These are phyloP conservation scores for Ailanthus altissimus DNA, from an alignment of 345 rosid species.

Conservation along the genomic window DNA sequence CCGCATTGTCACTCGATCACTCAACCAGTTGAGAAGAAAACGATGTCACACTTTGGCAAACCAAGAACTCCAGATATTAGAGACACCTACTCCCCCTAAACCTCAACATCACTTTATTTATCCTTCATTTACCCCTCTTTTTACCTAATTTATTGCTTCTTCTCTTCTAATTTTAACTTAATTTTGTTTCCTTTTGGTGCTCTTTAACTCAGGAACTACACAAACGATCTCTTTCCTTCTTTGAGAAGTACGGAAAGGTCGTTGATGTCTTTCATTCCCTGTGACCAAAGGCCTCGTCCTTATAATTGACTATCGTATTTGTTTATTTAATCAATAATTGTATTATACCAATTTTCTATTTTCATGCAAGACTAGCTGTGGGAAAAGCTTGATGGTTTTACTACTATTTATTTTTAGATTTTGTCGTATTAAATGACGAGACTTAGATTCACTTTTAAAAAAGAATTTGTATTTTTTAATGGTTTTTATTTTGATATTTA, in stretches of 20 bases:
- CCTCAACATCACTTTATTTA: conserved; percentile 56
- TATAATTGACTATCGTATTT: background rate
- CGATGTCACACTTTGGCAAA: conserved; percentile 57
- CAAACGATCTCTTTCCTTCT: conserved; percentile 72
- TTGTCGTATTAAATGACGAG: background rate
- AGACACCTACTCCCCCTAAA: conserved; percentile 61
- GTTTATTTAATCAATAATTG: background rate
- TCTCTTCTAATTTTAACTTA: background rate
- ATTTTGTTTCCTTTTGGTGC: background rate
- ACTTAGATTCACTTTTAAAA: background rate
- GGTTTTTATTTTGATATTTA: background rate
- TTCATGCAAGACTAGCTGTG: conserved; percentile 57
- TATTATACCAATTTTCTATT: background rate
- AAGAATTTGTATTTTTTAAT: background rate
- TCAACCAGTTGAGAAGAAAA: background rate
- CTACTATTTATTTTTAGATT: background rate
- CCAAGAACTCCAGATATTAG: conserved; percentile 64
- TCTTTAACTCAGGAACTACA: conserved; percentile 48
- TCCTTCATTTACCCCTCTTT: background rate
- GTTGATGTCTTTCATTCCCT: conserved; percentile 68
- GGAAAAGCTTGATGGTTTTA: conserved; percentile 59
- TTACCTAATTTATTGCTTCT: background rate
- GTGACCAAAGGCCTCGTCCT: conserved; percentile 53
- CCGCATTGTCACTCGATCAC: background rate
- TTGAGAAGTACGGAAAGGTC: conserved; percentile 70